Base-by-base conservation (phyloP, 2,329 filamentous ascomycete species). In the Stylonectria norvegica region DNA sequence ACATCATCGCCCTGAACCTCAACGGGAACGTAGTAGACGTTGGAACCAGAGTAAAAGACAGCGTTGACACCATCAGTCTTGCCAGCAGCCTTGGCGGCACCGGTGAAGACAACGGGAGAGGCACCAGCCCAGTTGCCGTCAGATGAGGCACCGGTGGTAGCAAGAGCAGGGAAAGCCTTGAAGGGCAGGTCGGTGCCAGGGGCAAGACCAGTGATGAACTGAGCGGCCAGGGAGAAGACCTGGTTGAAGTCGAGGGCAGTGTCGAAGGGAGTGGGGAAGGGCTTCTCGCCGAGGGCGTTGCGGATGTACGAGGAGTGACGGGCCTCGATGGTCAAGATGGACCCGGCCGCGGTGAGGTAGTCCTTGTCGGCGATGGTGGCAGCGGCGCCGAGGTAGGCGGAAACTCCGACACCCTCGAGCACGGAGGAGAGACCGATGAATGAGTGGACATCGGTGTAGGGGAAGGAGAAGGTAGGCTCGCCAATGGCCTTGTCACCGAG, bases 391-490 rank as follows among this genome's bases (percentile, higher is more conserved):
- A 84, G 66, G 65, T 81, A 83, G 4, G 82, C 67, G 2, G 74
- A 75, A 65, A 86, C 81, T 8, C 81, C 74, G 20, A 81, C 72
- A 55, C 85, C 81, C 40, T 83, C 74, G 20, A 86, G 67, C 55
- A 86, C 80, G 40, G 74, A 75, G 18, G 75, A 81, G 1, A 81
- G 81, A 4, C 73, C 73, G 1, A 85, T 65, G 62, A 82, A 82
- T 16, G 66, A 65, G 47, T 78, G 73, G 58, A 73, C 70, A 45
- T 73, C 69, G 47, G 79, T 81, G 43, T 69, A 67, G 32, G 79
- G 78, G 32, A 85, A 85, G 37, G 64, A 55, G 65, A 84, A 85
- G 1, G 61, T 72, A 61, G 77, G 81, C 19, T 68, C 69, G 10
- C 62, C 53, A 9, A 81, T 75, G 14, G 80, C 71, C 0, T 61